Percentiles rank a stretch among this genome's conserved stretches.
phyloP scores from a whole-genome alignment of 140 eudicot genomes.

The Cichorium intybus region DNA sequence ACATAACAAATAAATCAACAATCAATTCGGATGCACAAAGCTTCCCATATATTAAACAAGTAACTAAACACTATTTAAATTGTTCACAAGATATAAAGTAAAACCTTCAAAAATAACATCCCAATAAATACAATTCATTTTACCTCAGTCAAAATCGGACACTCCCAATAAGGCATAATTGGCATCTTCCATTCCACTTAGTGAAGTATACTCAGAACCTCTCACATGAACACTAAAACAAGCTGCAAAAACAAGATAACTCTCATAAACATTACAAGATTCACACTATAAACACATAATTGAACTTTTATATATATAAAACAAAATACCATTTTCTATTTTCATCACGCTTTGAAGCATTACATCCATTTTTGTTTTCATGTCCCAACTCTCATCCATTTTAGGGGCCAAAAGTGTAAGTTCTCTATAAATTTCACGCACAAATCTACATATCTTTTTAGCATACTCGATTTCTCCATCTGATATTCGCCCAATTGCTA shows the following conservation, averaged over 20 bases:
- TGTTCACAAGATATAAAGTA: neutral
- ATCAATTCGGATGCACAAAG: too few relatives aligned
- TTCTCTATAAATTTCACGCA: slow-evolving; percentile 84
- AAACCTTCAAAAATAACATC: neutral
- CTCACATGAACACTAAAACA: slow-evolving; percentile 93
- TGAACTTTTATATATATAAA: neutral
- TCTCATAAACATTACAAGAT: neutral
- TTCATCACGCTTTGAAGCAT: slow-evolving; percentile 98
- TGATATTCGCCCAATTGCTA: slow-evolving; percentile 90
- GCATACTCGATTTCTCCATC: slow-evolving; percentile 97
- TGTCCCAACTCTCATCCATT: slow-evolving; percentile 83
- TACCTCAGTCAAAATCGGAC: slow-evolving; percentile 46
- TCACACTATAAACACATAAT: neutral
- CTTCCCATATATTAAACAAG: too few relatives aligned
- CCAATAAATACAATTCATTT: slow-evolving; percentile 1
- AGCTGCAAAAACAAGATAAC: slow-evolving; percentile 53
- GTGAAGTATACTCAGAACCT: slow-evolving; percentile 90
- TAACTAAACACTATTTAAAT: too few relatives aligned
- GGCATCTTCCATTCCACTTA: slow-evolving; percentile 60
- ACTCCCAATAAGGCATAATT: slow-evolving; percentile 51
- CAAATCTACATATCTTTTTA: slow-evolving; percentile 87
- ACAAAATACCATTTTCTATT: slow-evolving; percentile 78
- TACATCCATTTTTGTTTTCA: slow-evolving; percentile 88
- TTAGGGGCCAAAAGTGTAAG: slow-evolving; percentile 73
- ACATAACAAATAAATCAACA: too few relatives aligned